Evolutionary conservation across 257 asterid genomes (phyloP).

Genomic region (Mitragyna speciosa): DNA sequence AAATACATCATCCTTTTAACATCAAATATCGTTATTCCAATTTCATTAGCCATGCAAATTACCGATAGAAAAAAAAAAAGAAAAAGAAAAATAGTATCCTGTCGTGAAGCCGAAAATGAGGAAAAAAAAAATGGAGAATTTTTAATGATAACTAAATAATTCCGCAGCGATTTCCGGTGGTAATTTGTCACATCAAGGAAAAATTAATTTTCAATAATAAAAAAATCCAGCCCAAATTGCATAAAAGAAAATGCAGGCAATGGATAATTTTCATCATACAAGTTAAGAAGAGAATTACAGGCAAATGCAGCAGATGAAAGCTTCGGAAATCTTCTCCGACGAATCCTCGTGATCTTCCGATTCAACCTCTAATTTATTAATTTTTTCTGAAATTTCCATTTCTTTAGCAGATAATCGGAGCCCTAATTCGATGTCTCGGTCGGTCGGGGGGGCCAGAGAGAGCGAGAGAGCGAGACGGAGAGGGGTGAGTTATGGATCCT

Average conservation of each 20-base stretch:
- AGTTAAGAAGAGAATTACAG: conserved; percentile 30
- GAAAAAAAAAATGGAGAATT: neutral
- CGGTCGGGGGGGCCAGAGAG: no score
- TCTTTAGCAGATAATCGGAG: neutral
- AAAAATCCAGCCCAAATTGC: neutral
- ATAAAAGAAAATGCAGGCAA: neutral
- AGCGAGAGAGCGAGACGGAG: neutral
- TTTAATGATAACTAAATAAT: neutral
- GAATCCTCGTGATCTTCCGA: conserved; percentile 24
- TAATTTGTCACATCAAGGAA: neutral
- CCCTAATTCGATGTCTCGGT: neutral
- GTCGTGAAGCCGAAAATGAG: neutral
- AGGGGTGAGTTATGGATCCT: no score
- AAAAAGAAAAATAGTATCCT: neutral
- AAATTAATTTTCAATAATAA: neutral
- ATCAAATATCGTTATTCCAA: neutral
- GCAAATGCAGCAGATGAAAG: conserved; percentile 57
- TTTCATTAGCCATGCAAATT: neutral
- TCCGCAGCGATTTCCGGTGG: neutral
- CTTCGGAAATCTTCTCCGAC: no score
- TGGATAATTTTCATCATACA: neutral
- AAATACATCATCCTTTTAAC: neutral
- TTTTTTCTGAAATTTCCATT: conserved; percentile 20
- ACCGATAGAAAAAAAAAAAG: neutral
- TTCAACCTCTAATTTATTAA: conserved; percentile 13